Evolutionary conservation across 306 rosid species (phyloP).

Genomic region (Dicorynia guianensis): DNA sequence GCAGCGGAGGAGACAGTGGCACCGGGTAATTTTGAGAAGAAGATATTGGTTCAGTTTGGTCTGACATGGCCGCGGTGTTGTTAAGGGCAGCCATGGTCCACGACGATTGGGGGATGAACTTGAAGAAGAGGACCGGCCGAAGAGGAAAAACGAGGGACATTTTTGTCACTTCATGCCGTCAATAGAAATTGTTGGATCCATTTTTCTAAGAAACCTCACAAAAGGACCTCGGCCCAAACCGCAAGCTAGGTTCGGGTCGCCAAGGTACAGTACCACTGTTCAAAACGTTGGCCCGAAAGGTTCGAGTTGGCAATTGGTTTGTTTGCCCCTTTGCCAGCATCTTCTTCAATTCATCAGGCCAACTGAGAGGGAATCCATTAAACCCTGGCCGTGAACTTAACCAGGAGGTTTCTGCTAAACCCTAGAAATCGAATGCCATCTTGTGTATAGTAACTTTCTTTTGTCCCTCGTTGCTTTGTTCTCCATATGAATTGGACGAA

Average conservation of each 20-base stretch:
- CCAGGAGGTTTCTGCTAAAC: background rate
- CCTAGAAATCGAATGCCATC: background rate
- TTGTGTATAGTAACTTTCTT: too few species aligned
- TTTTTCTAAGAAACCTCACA: too few species aligned
- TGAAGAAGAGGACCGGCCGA: slow-evolving; percentile 20
- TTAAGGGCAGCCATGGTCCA: slow-evolving; percentile 1
- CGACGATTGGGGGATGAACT: slow-evolving; percentile 19
- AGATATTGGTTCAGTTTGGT: slow-evolving; percentile 31
- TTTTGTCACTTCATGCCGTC: background rate
- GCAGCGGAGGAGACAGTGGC: slow-evolving; percentile 79
- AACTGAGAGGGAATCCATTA: background rate
- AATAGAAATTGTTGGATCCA: too few species aligned
- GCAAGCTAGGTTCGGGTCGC: too few species aligned
- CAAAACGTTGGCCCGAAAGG: too few species aligned
- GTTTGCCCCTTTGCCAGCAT: too few species aligned
- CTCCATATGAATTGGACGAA: background rate
- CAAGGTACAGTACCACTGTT: too few species aligned
- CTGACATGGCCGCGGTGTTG: slow-evolving; percentile 50
- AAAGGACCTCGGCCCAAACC: too few species aligned
- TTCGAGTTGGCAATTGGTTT: too few species aligned
- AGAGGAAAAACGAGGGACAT: slow-evolving; percentile 25
- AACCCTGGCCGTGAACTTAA: slow-evolving; percentile 2
- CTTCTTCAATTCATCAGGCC: background rate
- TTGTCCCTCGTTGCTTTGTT: background rate
- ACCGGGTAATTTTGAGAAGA: slow-evolving; percentile 61